Evolutionary conservation across 176 grass and related monocot species (phyloP).

Genomic region (Urochloa ruziziensis): DNA sequence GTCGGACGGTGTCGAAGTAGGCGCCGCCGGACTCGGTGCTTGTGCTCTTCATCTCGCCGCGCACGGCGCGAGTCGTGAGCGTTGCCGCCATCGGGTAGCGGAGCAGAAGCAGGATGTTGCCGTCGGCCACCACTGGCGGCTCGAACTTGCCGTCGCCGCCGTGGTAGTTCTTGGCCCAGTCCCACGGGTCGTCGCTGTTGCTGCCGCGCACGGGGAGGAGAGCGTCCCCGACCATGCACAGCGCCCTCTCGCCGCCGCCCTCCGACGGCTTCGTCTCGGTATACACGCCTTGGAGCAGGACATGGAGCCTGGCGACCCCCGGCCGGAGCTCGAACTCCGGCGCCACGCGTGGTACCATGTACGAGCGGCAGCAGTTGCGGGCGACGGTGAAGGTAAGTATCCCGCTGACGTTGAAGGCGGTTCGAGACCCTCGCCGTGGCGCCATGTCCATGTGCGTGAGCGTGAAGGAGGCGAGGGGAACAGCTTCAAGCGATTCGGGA

Average conservation of each 20-base stretch:
- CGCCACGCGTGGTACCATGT: constrained; percentile 39
- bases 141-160: constrained; percentile 11
- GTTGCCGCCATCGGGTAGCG: constrained; percentile 52
- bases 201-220: constrained; percentile 36
- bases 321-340: constrained; percentile 59
- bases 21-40: constrained; percentile 24
- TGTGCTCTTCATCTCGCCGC: constrained; percentile 56
- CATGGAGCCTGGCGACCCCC: constrained; percentile 50
- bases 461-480: constrained; percentile 40
- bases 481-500: not conserved
- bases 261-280: constrained; percentile 18
- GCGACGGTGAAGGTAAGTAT: constrained; percentile 45
- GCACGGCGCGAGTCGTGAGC: constrained; percentile 52
- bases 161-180: constrained; percentile 33
- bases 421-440: not conserved
- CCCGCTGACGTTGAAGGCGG: constrained; percentile 64
- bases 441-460: constrained; percentile 41
- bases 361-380: constrained; percentile 34
- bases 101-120: constrained; percentile 48
- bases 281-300: constrained; percentile 70
- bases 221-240: constrained; percentile 72
- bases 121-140: constrained; percentile 14
- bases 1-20: constrained; percentile 53
- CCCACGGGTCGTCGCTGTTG: constrained; percentile 34
- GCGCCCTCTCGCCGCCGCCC: constrained; percentile 38